These are phyloP conservation scores for Penicillium subrubescens DNA, from an alignment of 495 filamentous ascomycete species.

Conservation along the genomic window DNA sequence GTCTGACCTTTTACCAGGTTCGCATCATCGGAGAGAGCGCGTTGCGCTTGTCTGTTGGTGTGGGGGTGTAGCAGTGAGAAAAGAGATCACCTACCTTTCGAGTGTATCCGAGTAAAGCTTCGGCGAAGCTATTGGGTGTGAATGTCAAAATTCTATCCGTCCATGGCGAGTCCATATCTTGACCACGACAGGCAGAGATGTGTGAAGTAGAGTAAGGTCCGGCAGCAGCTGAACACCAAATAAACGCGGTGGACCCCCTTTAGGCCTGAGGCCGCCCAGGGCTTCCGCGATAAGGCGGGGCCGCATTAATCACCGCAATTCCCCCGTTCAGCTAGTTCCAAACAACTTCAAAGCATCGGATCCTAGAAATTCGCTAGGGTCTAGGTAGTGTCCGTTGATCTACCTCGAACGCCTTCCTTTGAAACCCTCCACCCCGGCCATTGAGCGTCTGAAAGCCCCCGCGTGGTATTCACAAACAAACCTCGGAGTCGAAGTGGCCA, in stretches of 20 bases:
- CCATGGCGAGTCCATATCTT: neutral
- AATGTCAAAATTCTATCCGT: neutral
- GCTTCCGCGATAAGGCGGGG: slow-evolving; percentile 28
- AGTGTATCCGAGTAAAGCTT: neutral
- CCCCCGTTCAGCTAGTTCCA: neutral
- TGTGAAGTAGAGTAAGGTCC: slow-evolving; percentile 1
- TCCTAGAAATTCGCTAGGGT: neutral
- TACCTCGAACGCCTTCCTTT: neutral
- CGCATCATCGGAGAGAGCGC: slow-evolving; percentile 56
- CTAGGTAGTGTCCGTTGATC: neutral
- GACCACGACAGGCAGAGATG: neutral
- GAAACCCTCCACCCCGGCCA: neutral
- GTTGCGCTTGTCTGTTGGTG: slow-evolving; percentile 1
- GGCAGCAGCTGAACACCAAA: neutral
- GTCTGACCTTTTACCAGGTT: slow-evolving; percentile 69
- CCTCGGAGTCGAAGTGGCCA: slow-evolving; percentile 8
- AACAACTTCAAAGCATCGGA: neutral
- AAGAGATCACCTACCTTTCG: neutral
- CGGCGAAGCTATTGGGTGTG: neutral
- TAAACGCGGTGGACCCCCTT: slow-evolving; percentile 1
- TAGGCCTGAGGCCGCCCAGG: slow-evolving; percentile 14
- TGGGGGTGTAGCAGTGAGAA: neutral
- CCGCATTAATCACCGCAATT: slow-evolving; percentile 2
- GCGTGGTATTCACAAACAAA: slow-evolving; percentile 14
- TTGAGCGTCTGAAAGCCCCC: neutral